phyloP scores from a whole-genome alignment of 2,329 filamentous ascomycete species.

The Exophiala alcalophila region DNA sequence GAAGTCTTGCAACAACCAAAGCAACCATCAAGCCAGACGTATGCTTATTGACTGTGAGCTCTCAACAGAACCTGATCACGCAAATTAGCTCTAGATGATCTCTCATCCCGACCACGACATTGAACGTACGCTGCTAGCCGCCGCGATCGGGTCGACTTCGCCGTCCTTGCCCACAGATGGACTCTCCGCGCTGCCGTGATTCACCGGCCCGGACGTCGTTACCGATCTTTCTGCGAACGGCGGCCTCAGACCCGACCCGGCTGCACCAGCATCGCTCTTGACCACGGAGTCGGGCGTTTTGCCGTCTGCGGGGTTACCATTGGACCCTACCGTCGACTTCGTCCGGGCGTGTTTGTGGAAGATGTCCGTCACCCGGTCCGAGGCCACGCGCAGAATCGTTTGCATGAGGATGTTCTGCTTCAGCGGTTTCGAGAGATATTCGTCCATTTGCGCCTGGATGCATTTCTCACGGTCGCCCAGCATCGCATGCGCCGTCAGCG shows the following conservation, averaged over 20 bases:
- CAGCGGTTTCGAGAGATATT: slow-evolving; percentile 93
- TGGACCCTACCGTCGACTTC: slow-evolving; percentile 29
- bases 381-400: slow-evolving; percentile 94
- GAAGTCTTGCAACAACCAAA: slow-evolving; percentile 4
- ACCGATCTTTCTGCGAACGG: slow-evolving; percentile 62
- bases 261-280: slow-evolving; percentile 3
- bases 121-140: slow-evolving; percentile 22
- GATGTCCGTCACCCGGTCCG: slow-evolving; percentile 67
- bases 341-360: slow-evolving; percentile 69
- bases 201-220: slow-evolving; percentile 64
- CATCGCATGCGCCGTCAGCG: slow-evolving; percentile 96
- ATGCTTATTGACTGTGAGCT: slow-evolving; percentile 26
- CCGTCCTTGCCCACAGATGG: slow-evolving; percentile 61
- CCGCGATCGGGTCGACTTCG: slow-evolving; percentile 56
- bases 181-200: slow-evolving; percentile 57
- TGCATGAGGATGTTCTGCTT: slow-evolving; percentile 98
- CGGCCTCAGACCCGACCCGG: slow-evolving; percentile 46
- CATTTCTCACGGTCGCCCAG: slow-evolving; percentile 97
- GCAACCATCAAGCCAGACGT: too few relatives aligned
- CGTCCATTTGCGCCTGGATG: slow-evolving; percentile 98
- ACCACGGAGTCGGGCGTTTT: neutral
- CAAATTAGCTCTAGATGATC: slow-evolving; percentile 15
- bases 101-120: slow-evolving; percentile 22
- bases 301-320: slow-evolving; percentile 3
- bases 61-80: slow-evolving; percentile 24